A percentile compares a stretch with the other conserved stretches of the same genome.
Evolutionary conservation across 352 stramenopile genomes (phyloP).

Genomic region (Phytopythium sindhum): DNA sequence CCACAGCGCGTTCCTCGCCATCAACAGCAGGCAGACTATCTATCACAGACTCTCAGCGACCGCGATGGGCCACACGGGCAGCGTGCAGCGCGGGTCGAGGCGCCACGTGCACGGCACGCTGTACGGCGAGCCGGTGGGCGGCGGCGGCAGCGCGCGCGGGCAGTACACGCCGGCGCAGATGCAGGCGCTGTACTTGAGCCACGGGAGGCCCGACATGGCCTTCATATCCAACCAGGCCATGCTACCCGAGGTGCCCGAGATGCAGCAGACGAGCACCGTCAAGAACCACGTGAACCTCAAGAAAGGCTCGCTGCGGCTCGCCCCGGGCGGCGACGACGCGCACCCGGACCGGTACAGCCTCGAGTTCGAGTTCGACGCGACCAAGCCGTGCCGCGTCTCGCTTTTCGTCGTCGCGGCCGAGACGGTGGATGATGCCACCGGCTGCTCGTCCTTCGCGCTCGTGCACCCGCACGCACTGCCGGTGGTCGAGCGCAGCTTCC

Average conservation of each 20-base stretch:
- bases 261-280: slow-evolving; percentile 80
- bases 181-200: slow-evolving; percentile 80
- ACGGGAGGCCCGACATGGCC: slow-evolving; percentile 72
- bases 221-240: slow-evolving; percentile 78
- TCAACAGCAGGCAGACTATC: not conserved
- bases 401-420: slow-evolving; percentile 66
- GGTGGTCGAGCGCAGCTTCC: slow-evolving; percentile 39
- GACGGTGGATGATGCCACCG: slow-evolving; percentile 63
- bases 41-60: not conserved
- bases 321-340: slow-evolving; percentile 13
- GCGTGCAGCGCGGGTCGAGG: slow-evolving; percentile 46
- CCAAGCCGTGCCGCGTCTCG: slow-evolving; percentile 62
- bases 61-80: slow-evolving; percentile 70
- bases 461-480: slow-evolving; percentile 40
- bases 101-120: slow-evolving; percentile 33
- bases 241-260: slow-evolving; percentile 56
- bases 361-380: slow-evolving; percentile 78
- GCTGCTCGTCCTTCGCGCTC: slow-evolving; percentile 53
- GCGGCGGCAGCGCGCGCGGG: slow-evolving; percentile 25
- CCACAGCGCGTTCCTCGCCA: not conserved
- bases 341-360: slow-evolving; percentile 29
- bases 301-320: slow-evolving; percentile 70
- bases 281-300: slow-evolving; percentile 87
- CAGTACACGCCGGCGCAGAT: slow-evolving; percentile 81
- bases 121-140: slow-evolving; percentile 61